Percentiles rank a stretch among this genome's conserved stretches.
These are phyloP conservation scores for Candida insectalens DNA, from an alignment of 805 yeast genomes.

Conservation along the genomic window DNA sequence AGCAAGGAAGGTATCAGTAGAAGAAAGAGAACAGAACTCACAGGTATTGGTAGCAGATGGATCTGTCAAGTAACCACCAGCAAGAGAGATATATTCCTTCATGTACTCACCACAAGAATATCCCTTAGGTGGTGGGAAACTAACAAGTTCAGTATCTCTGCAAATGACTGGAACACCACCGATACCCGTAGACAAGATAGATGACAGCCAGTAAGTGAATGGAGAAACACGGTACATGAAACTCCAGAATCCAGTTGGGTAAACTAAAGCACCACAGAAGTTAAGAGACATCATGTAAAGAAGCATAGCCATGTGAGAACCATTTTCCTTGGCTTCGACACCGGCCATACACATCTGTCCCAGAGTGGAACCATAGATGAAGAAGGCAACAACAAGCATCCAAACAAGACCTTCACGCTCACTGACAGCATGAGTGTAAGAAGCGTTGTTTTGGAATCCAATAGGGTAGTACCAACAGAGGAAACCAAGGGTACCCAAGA, in stretches of 20 bases:
- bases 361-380: slow-evolving; percentile 44
- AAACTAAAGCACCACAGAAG: slow-evolving; percentile 72
- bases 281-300: slow-evolving; percentile 53
- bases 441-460: slow-evolving; percentile 55
- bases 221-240: slow-evolving; percentile 74
- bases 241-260: slow-evolving; percentile 61
- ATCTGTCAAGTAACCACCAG: slow-evolving; percentile 41
- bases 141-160: slow-evolving; percentile 35
- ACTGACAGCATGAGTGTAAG: slow-evolving; percentile 31
- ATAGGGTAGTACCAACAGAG: slow-evolving; percentile 67
- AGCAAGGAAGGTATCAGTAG: slow-evolving; percentile 52
- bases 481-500: slow-evolving; percentile 54
- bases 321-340: slow-evolving; percentile 48
- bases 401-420: slow-evolving; percentile 48
- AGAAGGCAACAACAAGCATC: slow-evolving; percentile 35
- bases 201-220: slow-evolving; percentile 53
- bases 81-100: slow-evolving; percentile 23
- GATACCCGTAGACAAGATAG: slow-evolving; percentile 44
- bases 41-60: slow-evolving; percentile 42
- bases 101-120: slow-evolving; percentile 50
- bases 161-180: slow-evolving; percentile 42
- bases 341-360: slow-evolving; percentile 55
- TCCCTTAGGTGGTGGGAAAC: slow-evolving; percentile 43
- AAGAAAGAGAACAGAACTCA: slow-evolving; percentile 45
- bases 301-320: slow-evolving; percentile 49